A percentile compares a stretch with the other conserved stretches of the same genome.
Conservation (phyloP, 768 basidiomycete species). For the Podaxis mareebaensis region DNA sequence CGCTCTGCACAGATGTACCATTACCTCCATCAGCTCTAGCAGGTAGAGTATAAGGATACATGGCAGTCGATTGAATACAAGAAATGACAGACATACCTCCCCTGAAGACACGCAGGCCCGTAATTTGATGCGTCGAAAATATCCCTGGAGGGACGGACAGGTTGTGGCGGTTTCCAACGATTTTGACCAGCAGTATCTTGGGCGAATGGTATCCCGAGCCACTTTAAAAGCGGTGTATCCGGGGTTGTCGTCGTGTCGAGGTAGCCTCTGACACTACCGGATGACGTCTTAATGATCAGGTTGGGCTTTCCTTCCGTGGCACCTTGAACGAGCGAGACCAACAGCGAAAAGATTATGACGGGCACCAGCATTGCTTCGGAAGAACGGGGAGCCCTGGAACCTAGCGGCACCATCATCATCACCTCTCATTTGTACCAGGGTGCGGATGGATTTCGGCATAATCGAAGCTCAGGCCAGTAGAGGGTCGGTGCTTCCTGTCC, state of each 20-base stretch:
- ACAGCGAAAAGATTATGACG: background rate
- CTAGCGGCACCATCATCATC: too few species aligned
- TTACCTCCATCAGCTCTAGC: slow-evolving; percentile 32
- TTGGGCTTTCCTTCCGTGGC: background rate
- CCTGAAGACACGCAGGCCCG: slow-evolving; percentile 34
- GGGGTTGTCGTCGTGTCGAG: slow-evolving; percentile 26
- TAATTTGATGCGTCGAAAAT: slow-evolving; percentile 31
- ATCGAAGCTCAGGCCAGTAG: background rate
- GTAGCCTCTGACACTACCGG: slow-evolving; percentile 28
- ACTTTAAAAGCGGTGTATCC: slow-evolving; percentile 25
- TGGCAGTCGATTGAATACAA: background rate
- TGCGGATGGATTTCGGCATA: slow-evolving; percentile 10
- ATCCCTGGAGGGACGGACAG: slow-evolving; percentile 15
- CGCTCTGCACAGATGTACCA: slow-evolving; percentile 34
- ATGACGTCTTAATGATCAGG: slow-evolving; percentile 24
- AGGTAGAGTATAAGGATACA: background rate
- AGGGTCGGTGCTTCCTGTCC: background rate
- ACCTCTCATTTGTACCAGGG: background rate
- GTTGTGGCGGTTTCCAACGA: slow-evolving; percentile 31
- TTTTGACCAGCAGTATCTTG: slow-evolving; percentile 30
- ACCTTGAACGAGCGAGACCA: background rate
- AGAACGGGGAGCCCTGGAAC: background rate
- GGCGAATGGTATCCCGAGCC: slow-evolving; percentile 31
- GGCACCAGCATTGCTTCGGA: background rate
- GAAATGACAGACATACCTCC: slow-evolving; percentile 23